These are phyloP conservation scores for Aegilops bicornis DNA, from an alignment of 176 grass and related monocot species.

Conservation along the genomic window DNA sequence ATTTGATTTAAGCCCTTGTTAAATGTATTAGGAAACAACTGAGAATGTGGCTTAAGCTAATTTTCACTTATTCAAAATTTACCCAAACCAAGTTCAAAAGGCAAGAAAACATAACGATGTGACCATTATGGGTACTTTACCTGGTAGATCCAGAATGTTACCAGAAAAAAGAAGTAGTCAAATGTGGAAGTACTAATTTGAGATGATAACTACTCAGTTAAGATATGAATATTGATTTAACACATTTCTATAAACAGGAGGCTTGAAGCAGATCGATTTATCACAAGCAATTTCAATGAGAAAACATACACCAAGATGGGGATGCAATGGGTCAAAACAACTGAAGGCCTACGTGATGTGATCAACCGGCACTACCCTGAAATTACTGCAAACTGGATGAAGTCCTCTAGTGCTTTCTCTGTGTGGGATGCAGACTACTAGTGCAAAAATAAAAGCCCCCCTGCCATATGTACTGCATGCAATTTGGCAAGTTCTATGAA, in stretches of 20 bases:
- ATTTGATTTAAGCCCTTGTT: neutral
- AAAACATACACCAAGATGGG: conserved; percentile 60
- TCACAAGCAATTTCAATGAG: conserved; percentile 53
- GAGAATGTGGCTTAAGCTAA: conserved; percentile 25
- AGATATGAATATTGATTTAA: no score
- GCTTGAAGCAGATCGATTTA: no score
- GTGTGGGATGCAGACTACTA: no score
- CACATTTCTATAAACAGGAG: no score
- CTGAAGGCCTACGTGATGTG: no score
- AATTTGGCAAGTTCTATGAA: no score
- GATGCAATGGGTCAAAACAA: conserved; percentile 39
- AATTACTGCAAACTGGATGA: no score
- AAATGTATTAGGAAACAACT: conserved; percentile 15
- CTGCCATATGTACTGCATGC: no score
- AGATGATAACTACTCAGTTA: no score
- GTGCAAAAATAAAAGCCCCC: no score
- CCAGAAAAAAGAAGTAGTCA: neutral
- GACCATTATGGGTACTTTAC: conserved; percentile 21
- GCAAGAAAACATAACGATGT: conserved; percentile 14
- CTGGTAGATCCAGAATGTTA: conserved; percentile 15
- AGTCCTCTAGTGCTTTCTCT: no score
- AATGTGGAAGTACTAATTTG: neutral
- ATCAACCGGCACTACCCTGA: no score
- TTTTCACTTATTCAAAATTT: conserved; percentile 8
- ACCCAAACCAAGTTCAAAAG: conserved; percentile 3